Evolutionary conservation across 108 stramenopile species (phyloP).

Genomic region (Pelagomonas calceolata): DNA sequence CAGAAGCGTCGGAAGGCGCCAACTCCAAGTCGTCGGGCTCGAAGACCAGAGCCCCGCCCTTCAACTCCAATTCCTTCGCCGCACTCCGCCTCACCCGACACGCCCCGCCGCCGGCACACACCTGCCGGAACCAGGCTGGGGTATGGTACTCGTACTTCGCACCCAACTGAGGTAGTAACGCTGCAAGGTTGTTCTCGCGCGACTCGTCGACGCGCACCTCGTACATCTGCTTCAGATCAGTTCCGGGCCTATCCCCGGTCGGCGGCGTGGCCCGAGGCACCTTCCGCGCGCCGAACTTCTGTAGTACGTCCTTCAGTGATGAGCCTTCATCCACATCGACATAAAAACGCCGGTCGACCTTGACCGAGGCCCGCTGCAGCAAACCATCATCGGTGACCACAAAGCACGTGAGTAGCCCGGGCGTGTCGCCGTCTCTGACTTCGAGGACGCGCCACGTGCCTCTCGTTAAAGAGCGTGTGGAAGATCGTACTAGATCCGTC

Average conservation of each 20-base stretch:
- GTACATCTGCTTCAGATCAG: conserved; percentile 39
- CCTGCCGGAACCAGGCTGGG: conserved; percentile 59
- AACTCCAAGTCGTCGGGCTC: conserved; percentile 55
- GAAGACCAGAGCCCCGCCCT: conserved; percentile 41
- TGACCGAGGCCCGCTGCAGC: conserved; percentile 63
- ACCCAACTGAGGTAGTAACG: conserved; percentile 42
- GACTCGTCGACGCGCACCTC: conserved; percentile 59
- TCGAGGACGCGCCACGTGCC: conserved; percentile 86
- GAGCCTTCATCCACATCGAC: conserved; percentile 26
- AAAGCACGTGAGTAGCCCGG: conserved; percentile 74
- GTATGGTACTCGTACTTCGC: conserved; percentile 75
- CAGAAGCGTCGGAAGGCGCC: neutral
- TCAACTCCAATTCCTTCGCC: conserved; percentile 43
- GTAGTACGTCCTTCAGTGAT: too few species aligned
- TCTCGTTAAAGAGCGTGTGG: conserved; percentile 43
- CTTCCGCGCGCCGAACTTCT: neutral
- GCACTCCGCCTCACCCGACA: neutral
- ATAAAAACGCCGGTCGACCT: conserved; percentile 66
- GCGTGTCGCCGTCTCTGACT: conserved; percentile 65
- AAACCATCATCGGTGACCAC: conserved; percentile 70
- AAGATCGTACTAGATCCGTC: conserved; percentile 68
- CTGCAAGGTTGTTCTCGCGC: conserved; percentile 30
- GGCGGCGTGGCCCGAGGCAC: neutral
- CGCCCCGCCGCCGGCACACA: conserved; percentile 72
- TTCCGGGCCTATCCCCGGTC: too few species aligned